These are phyloP conservation scores for Plantago elongata DNA, from an alignment of 257 asterid species.

Conservation along the genomic window DNA sequence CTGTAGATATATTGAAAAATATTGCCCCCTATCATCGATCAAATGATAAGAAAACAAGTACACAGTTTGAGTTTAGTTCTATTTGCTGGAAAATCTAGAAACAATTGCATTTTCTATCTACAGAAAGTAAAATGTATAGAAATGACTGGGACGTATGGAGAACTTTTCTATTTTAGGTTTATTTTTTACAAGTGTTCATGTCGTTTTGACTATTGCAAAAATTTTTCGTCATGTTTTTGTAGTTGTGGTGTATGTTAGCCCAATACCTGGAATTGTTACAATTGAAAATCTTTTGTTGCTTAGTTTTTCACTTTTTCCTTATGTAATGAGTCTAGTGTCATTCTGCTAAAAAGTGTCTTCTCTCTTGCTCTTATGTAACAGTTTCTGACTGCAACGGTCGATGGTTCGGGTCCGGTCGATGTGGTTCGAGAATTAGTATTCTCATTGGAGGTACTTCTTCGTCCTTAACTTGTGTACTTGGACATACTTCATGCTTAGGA, in stretches of 20 bases:
- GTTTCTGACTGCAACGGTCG: conserved; percentile 36
- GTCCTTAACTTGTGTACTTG: not conserved
- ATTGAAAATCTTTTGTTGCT: no score
- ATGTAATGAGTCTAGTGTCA: not conserved
- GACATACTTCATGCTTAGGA: conserved; percentile 8
- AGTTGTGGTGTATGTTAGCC: no score
- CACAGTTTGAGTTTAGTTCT: not conserved
- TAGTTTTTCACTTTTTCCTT: no score
- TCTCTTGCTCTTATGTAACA: conserved; percentile 21
- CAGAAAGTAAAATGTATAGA: no score
- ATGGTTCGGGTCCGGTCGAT: conserved; percentile 28
- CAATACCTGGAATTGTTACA: no score
- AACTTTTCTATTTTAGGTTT: no score
- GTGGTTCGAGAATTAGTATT: conserved; percentile 40
- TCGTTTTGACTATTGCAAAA: no score
- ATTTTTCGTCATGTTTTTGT: no score
- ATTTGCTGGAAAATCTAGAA: no score
- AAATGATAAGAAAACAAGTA: not conserved
- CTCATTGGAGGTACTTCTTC: conserved; percentile 50
- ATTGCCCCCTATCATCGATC: not conserved
- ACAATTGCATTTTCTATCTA: no score
- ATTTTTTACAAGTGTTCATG: no score
- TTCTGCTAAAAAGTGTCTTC: conserved; percentile 12
- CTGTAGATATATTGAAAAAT: conserved; percentile 13
- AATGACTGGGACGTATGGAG: no score